These are phyloP conservation scores for Barnettozyma pratensis DNA, from an alignment of 805 yeast genomes.

Conservation along the genomic window DNA sequence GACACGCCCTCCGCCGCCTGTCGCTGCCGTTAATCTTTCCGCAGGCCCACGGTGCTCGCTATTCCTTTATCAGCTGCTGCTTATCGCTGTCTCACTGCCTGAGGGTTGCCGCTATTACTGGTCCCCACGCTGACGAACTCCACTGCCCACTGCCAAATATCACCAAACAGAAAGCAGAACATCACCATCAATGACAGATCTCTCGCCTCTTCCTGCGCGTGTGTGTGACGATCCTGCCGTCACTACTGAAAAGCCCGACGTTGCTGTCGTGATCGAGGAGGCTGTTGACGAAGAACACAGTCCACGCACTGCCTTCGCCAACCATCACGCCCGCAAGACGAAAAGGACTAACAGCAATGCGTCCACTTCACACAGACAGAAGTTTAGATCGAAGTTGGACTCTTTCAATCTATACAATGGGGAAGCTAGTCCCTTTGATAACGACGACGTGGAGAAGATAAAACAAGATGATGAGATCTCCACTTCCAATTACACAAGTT, in stretches of 20 bases:
- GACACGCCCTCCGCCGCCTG: too few relatives aligned
- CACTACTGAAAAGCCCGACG: neutral
- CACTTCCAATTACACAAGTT: constrained; percentile 3
- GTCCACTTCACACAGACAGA: constrained; percentile 20
- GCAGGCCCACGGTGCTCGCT: neutral
- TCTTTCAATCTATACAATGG: neutral
- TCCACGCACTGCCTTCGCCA: constrained; percentile 3
- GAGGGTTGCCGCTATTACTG: neutral
- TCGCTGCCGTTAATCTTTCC: too few relatives aligned
- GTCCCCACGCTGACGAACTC: too few relatives aligned
- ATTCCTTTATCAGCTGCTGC: neutral
- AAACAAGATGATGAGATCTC: neutral
- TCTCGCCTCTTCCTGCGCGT: neutral
- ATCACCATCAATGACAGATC: neutral
- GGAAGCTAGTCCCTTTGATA: neutral
- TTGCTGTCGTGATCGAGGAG: neutral
- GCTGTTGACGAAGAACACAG: neutral
- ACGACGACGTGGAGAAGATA: neutral
- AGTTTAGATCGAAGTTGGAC: constrained; percentile 19
- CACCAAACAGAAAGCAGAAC: neutral
- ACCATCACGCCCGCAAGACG: neutral
- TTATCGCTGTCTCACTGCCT: neutral
- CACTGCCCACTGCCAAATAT: neutral
- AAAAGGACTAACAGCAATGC: constrained; percentile 22
- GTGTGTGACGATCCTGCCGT: neutral